Evolutionary conservation across 169 alveolate genomes (phyloP).

Genomic region (Toxoplasma gondii): DNA sequence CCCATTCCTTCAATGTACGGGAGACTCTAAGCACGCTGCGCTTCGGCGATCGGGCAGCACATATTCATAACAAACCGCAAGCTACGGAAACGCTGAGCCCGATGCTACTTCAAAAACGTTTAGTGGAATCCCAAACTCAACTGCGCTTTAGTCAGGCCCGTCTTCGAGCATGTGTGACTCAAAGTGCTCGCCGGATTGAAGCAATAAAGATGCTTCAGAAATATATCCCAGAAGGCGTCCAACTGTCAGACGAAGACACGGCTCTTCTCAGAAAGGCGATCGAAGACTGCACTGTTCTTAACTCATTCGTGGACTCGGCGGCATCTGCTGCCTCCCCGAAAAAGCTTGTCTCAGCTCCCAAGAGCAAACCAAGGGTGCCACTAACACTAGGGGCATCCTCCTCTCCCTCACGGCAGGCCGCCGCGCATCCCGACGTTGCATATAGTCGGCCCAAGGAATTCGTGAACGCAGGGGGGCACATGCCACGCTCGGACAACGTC

Average conservation of each 20-base stretch:
- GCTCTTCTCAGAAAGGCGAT: background rate
- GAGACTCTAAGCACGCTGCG: constrained; percentile 88
- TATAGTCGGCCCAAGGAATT: too few relatives aligned
- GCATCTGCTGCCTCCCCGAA: background rate
- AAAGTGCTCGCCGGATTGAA: constrained; percentile 25
- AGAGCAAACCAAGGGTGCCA: background rate
- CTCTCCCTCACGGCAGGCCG: background rate
- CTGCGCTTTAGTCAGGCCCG: constrained; percentile 27
- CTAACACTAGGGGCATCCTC: background rate
- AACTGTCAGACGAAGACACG: background rate
- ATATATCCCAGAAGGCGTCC: background rate
- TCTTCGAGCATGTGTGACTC: constrained; percentile 10
- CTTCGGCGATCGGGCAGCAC: constrained; percentile 90
- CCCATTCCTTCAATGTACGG: constrained; percentile 80
- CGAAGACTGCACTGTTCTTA: background rate
- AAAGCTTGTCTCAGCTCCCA: background rate
- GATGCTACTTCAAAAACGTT: background rate
- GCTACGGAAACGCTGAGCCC: constrained; percentile 17
- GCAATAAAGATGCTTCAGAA: constrained; percentile 15
- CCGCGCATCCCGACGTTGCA: too few relatives aligned
- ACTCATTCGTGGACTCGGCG: background rate
- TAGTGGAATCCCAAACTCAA: constrained; percentile 27
- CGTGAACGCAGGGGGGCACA: too few relatives aligned
- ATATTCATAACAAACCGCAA: constrained; percentile 85
- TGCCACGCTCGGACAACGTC: too few relatives aligned